Percentiles rank a stretch among this genome's conserved stretches.
Evolutionary conservation across 129 eudicot genomes (phyloP).

Genomic region (Helianthus annuus): DNA sequence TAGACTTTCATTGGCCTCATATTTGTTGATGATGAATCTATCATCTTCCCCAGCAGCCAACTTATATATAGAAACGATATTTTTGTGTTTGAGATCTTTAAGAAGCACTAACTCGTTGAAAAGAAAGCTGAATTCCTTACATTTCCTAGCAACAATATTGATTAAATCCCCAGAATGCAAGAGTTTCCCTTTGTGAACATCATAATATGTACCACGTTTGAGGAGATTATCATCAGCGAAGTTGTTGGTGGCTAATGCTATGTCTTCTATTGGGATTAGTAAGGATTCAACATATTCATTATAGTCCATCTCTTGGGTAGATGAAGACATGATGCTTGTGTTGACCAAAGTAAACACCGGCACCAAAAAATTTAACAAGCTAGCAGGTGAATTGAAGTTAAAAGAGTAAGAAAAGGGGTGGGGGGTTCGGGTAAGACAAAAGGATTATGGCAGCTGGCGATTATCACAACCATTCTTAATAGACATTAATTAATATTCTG

Average conservation of each 20-base stretch:
- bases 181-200: slow-evolving; percentile 43
- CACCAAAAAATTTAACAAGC: too few species aligned
- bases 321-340: too few species aligned
- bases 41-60: background rate
- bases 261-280: too few species aligned
- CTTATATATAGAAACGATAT: slow-evolving; percentile 48
- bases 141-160: slow-evolving; percentile 46
- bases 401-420: too few species aligned
- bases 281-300: too few species aligned
- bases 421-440: too few species aligned
- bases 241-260: slow-evolving; percentile 21
- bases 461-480: too few species aligned
- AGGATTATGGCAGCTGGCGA: too few species aligned
- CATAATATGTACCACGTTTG: slow-evolving; percentile 50
- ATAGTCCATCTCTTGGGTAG: too few species aligned
- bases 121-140: slow-evolving; percentile 37
- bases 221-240: slow-evolving; percentile 51
- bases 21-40: background rate
- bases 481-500: too few species aligned
- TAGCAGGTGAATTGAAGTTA: too few species aligned
- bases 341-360: too few species aligned
- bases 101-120: slow-evolving; percentile 42
- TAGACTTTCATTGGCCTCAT: slow-evolving; percentile 1
- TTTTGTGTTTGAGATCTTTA: slow-evolving; percentile 47
- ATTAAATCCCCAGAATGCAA: background rate